phyloP scores from a whole-genome alignment of 2,329 filamentous ascomycete genomes.

The Diplodia scrobiculata region DNA sequence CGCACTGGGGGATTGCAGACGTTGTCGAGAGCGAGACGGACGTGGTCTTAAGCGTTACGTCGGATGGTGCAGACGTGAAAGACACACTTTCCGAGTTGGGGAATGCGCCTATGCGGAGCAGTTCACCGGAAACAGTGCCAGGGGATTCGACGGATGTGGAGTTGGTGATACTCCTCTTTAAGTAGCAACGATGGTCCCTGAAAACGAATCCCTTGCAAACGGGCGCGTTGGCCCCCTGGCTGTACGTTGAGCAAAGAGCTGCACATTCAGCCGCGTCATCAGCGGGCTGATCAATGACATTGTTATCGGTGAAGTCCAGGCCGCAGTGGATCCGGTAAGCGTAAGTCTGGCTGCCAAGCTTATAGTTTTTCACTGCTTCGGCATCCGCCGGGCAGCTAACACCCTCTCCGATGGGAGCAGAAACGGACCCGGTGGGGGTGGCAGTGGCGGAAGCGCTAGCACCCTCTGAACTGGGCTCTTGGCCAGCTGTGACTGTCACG shows the following conservation, averaged over 20 bases:
- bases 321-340: constrained; percentile 24
- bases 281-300: constrained; percentile 6
- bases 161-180: constrained; percentile 17
- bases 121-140: background rate
- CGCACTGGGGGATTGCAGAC: constrained; percentile 9
- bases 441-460: background rate
- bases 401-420: constrained; percentile 1
- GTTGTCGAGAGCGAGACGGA: constrained; percentile 4
- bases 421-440: background rate
- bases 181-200: background rate
- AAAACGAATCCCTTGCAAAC: constrained; percentile 23
- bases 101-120: constrained; percentile 1
- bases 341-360: constrained; percentile 15
- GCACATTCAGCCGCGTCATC: constrained; percentile 21
- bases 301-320: constrained; percentile 3
- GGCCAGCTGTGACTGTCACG: constrained; percentile 32
- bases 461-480: background rate
- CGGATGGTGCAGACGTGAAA: constrained; percentile 5
- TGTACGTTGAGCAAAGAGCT: constrained; percentile 22
- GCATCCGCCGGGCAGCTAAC: constrained; percentile 23
- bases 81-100: background rate
- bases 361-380: constrained; percentile 15
- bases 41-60: background rate
- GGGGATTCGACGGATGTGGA: background rate
- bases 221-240: background rate